phyloP scores from a whole-genome alignment of 495 filamentous ascomycete species.

The Sordaria brevicollis region DNA sequence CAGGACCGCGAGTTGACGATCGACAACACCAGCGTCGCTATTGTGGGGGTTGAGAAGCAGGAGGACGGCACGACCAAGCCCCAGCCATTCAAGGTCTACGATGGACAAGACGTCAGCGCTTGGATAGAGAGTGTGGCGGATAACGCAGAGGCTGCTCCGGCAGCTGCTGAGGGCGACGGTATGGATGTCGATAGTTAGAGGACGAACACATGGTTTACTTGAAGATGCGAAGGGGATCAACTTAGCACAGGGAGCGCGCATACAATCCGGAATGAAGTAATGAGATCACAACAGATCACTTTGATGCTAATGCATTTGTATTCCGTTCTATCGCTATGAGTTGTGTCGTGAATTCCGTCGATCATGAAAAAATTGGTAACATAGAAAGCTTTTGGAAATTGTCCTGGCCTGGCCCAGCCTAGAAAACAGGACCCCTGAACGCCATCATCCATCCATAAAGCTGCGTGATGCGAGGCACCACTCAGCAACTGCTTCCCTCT shows the following conservation, averaged over 20 bases:
- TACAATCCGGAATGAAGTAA: neutral
- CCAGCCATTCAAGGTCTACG: slow-evolving; percentile 85
- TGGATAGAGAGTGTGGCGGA: slow-evolving; percentile 60
- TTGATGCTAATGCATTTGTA: neutral
- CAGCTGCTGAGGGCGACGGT: slow-evolving; percentile 38
- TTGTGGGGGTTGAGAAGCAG: slow-evolving; percentile 50
- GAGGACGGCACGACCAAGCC: slow-evolving; percentile 42
- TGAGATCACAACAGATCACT: neutral
- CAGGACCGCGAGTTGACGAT: slow-evolving; percentile 97
- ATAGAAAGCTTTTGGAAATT: neutral
- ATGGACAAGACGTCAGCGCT: slow-evolving; percentile 75
- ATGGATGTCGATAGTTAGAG: slow-evolving; percentile 71
- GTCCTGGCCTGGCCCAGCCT: neutral
- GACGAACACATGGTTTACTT: neutral
- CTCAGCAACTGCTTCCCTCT: neutral
- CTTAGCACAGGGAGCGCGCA: neutral
- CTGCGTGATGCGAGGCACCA: neutral
- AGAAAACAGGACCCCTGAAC: neutral
- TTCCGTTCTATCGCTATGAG: neutral
- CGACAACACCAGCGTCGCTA: slow-evolving; percentile 86
- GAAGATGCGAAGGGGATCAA: neutral
- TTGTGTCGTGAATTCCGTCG: neutral
- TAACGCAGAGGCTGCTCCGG: slow-evolving; percentile 41
- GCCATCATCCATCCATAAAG: neutral
- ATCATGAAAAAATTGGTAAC: neutral